phyloP scores from a whole-genome alignment of 108 stramenopile genomes.

The Cyclostephanos invisitatus region DNA sequence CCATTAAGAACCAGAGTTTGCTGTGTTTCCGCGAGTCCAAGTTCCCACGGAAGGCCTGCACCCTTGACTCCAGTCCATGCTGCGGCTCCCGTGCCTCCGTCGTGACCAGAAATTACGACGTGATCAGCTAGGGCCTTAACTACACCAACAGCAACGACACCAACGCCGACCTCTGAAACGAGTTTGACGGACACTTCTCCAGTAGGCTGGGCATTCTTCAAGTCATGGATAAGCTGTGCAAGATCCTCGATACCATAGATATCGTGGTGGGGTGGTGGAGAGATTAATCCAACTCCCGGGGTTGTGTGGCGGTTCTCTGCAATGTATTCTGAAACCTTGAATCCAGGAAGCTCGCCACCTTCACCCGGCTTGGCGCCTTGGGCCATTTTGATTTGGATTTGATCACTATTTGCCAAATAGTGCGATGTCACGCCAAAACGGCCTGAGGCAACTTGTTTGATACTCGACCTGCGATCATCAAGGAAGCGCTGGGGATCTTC shows the following conservation, averaged over 20 bases:
- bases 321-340: conserved; percentile 94
- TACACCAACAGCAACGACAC: conserved; percentile 96
- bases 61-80: conserved; percentile 95
- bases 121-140: conserved; percentile 95
- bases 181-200: conserved; percentile 98
- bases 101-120: conserved; percentile 91
- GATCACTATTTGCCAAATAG: conserved; percentile 95
- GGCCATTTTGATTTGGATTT: conserved; percentile 98
- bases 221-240: conserved; percentile 95
- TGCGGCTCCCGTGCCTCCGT: conserved; percentile 96
- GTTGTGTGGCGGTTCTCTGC: conserved; percentile 91
- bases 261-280: conserved; percentile 96
- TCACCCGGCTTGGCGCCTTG: conserved; percentile 98
- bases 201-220: conserved; percentile 92
- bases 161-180: conserved; percentile 98
- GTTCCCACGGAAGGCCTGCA: conserved; percentile 94
- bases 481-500: conserved; percentile 90
- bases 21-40: conserved; percentile 95
- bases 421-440: conserved; percentile 96
- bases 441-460: conserved; percentile 95
- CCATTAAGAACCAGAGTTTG: conserved; percentile 93
- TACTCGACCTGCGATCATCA: conserved; percentile 89
- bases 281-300: conserved; percentile 94
- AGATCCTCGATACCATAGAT: conserved; percentile 98
- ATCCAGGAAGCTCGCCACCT: conserved; percentile 95